These are phyloP conservation scores for Quercus parvula DNA, from an alignment of 306 rosid genomes.

Conservation along the genomic window DNA sequence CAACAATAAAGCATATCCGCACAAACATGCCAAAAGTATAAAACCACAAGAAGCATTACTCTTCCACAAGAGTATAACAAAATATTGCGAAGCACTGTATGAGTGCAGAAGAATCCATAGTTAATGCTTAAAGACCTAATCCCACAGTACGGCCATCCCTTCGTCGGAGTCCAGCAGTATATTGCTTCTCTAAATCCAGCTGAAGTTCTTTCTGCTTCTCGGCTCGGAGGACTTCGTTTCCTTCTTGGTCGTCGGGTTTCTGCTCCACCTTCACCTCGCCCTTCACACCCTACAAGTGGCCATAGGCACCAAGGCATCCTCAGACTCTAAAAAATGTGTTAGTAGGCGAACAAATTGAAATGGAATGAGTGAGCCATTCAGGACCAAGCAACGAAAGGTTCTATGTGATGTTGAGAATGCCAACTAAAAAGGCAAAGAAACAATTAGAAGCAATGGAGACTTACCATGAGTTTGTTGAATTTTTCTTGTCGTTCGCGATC, in stretches of 20 bases:
- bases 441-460: conserved; percentile 11
- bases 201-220: conserved; percentile 94
- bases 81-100: conserved; percentile 10
- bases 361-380: conserved; percentile 42
- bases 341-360: conserved; percentile 63
- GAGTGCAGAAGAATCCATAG: conserved; percentile 4
- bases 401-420: conserved; percentile 9
- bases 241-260: conserved; percentile 39
- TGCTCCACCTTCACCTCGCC: conserved; percentile 69
- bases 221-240: conserved; percentile 38
- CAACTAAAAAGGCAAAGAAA: background rate
- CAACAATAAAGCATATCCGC: background rate
- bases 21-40: background rate
- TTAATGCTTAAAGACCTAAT: conserved; percentile 63
- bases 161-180: conserved; percentile 91
- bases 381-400: conserved; percentile 20
- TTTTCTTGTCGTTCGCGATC: conserved; percentile 95
- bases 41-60: conserved; percentile 11
- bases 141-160: conserved; percentile 99
- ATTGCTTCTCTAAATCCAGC: conserved; percentile 91
- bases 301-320: conserved; percentile 98
- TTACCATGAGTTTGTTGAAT: conserved; percentile 99
- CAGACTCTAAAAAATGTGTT: conserved; percentile 99
- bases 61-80: conserved; percentile 15
- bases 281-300: conserved; percentile 98